These are phyloP conservation scores for Entoloma clypeatum DNA, from an alignment of 1,284 basidiomycete species.

Conservation along the genomic window DNA sequence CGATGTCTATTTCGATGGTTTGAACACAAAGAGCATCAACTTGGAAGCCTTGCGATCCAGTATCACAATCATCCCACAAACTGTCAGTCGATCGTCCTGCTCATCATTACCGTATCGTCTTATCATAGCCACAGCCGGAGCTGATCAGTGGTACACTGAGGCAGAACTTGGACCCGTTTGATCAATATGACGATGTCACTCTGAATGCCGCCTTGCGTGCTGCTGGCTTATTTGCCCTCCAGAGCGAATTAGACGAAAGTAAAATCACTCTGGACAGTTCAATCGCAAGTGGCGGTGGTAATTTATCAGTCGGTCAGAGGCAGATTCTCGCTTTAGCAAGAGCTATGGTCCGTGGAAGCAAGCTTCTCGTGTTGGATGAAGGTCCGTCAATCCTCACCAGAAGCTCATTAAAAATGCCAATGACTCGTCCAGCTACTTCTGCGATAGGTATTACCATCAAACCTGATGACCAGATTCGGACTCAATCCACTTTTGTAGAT, in stretches of 20 bases:
- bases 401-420: neutral
- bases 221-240: conserved; percentile 51
- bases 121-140: conserved; percentile 49
- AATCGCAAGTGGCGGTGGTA: conserved; percentile 56
- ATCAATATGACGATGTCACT: conserved; percentile 63
- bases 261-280: conserved; percentile 48
- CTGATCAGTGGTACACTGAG: conserved; percentile 56
- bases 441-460: conserved; percentile 40
- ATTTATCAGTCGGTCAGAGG: conserved; percentile 69
- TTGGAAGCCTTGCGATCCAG: conserved; percentile 59
- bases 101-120: conserved; percentile 27
- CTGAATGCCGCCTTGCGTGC: conserved; percentile 54
- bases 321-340: conserved; percentile 62
- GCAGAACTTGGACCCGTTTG: conserved; percentile 69
- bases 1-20: conserved; percentile 49
- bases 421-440: conserved; percentile 39
- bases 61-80: conserved; percentile 61
- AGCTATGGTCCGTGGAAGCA: conserved; percentile 55
- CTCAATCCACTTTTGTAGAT: conserved; percentile 34
- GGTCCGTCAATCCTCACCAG: conserved; percentile 29
- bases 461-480: neutral
- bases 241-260: conserved; percentile 46
- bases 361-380: conserved; percentile 59
- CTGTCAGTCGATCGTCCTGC: conserved; percentile 29
- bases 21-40: conserved; percentile 48